phyloP scores from a whole-genome alignment of 306 rosid species.

The Senna siamea region DNA sequence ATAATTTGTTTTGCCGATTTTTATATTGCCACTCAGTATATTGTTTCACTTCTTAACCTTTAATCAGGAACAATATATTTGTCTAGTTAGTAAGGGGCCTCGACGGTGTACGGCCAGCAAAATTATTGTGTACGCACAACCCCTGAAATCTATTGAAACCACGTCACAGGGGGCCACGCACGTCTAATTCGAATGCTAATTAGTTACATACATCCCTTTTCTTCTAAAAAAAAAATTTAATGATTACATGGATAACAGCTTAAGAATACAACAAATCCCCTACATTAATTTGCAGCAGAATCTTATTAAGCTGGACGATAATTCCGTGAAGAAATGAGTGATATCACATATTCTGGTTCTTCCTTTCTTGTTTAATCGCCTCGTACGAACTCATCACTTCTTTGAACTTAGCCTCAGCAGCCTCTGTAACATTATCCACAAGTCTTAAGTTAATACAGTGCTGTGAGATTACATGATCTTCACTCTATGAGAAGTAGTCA shows the following conservation, averaged over 20 bases:
- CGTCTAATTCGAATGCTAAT: slow-evolving; percentile 2
- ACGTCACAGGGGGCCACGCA: slow-evolving; percentile 9
- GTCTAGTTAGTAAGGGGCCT: background rate
- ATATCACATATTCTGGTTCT: slow-evolving; percentile 47
- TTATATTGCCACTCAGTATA: too few relatives aligned
- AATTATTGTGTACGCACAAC: background rate
- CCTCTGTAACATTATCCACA: slow-evolving; percentile 60
- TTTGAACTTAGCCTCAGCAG: slow-evolving; percentile 91
- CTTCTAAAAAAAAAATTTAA: slow-evolving; percentile 11
- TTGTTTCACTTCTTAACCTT: background rate
- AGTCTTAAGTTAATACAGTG: slow-evolving; percentile 23
- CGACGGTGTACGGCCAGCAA: background rate
- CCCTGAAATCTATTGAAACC: slow-evolving; percentile 6
- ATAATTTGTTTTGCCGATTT: background rate
- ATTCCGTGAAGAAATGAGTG: background rate
- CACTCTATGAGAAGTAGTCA: slow-evolving; percentile 26
- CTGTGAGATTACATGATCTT: slow-evolving; percentile 10
- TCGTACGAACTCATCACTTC: slow-evolving; percentile 89
- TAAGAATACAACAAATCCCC: slow-evolving; percentile 30
- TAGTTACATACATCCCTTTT: slow-evolving; percentile 16
- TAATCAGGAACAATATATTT: background rate
- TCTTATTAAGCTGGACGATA: slow-evolving; percentile 24
- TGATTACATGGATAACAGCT: slow-evolving; percentile 13
- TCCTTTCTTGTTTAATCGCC: slow-evolving; percentile 83
- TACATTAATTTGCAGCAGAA: slow-evolving; percentile 27